Conservation (phyloP, 2,329 filamentous ascomycete genomes). For the Apiospora koreana region DNA sequence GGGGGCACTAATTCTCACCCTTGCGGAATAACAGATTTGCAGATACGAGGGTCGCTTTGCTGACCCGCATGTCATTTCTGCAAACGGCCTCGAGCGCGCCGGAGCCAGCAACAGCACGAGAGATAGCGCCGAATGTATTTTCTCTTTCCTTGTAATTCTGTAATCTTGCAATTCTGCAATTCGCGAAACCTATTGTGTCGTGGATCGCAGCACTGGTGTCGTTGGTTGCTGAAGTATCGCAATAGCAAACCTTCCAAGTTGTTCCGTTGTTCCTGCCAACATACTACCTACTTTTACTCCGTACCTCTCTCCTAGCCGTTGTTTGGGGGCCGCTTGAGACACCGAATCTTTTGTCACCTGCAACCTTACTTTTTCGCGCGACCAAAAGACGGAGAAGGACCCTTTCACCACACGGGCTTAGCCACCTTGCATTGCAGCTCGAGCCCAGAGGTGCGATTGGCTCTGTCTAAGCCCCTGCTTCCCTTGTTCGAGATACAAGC, state of each 20-base stretch:
- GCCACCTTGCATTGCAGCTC: constrained; percentile 13
- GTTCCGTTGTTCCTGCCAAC: background rate
- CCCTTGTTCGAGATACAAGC: constrained; percentile 5
- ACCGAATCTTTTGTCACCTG: constrained; percentile 2
- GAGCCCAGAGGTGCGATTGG: constrained; percentile 1
- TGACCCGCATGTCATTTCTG: constrained; percentile 9
- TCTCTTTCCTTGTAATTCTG: too few relatives aligned
- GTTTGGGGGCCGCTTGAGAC: background rate
- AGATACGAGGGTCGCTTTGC: background rate
- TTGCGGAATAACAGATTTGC: constrained; percentile 5
- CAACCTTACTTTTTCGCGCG: constrained; percentile 2
- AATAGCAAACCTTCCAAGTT: background rate
- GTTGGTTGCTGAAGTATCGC: background rate
- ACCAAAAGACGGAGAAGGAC: constrained; percentile 4
- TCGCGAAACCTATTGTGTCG: background rate
- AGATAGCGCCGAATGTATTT: background rate
- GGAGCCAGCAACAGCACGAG: background rate
- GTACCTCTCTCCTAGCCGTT: background rate
- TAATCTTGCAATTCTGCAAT: too few relatives aligned
- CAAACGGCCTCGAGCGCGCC: background rate
- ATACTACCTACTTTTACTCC: too few relatives aligned
- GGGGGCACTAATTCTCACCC: background rate
- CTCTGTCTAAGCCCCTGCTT: constrained; percentile 1
- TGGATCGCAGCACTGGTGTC: background rate
- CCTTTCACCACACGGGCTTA: constrained; percentile 7